Evolutionary conservation across 495 filamentous ascomycete genomes (phyloP).

Genomic region (Penicillium silybi): DNA sequence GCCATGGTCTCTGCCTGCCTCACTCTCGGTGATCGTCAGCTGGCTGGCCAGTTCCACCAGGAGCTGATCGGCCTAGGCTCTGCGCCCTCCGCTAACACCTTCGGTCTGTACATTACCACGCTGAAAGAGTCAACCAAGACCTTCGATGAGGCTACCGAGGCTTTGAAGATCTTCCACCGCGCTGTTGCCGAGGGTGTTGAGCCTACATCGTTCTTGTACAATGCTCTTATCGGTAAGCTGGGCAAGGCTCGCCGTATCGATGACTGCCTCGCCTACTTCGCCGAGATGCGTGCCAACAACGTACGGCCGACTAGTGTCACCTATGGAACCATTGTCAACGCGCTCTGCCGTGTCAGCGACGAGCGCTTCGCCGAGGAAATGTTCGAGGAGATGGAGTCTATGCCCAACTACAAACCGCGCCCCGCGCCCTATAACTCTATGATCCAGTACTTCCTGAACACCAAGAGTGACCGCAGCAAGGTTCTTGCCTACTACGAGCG

Average conservation of each 20-base stretch:
- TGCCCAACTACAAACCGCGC: constrained; percentile 97
- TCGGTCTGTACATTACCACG: constrained; percentile 96
- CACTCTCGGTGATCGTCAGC: constrained; percentile 69
- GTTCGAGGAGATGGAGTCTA: constrained; percentile 98
- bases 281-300: constrained; percentile 88
- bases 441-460: constrained; percentile 98
- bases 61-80: constrained; percentile 83
- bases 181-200: constrained; percentile 92
- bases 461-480: constrained; percentile 90
- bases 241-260: constrained; percentile 97
- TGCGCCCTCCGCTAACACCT: constrained; percentile 94
- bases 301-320: constrained; percentile 97
- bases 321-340: constrained; percentile 97
- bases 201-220: constrained; percentile 95
- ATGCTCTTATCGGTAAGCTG: constrained; percentile 95
- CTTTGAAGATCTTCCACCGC: constrained; percentile 92
- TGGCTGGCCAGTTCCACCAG: constrained; percentile 83
- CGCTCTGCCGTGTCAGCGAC: constrained; percentile 92
- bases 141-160: constrained; percentile 94
- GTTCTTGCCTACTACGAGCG: constrained; percentile 94
- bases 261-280: constrained; percentile 96
- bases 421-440: constrained; percentile 97
- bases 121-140: constrained; percentile 95
- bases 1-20: constrained; percentile 94
- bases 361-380: constrained; percentile 97